Base-by-base conservation (phyloP, 306 rosid genomes). In the Lotus japonicus region DNA sequence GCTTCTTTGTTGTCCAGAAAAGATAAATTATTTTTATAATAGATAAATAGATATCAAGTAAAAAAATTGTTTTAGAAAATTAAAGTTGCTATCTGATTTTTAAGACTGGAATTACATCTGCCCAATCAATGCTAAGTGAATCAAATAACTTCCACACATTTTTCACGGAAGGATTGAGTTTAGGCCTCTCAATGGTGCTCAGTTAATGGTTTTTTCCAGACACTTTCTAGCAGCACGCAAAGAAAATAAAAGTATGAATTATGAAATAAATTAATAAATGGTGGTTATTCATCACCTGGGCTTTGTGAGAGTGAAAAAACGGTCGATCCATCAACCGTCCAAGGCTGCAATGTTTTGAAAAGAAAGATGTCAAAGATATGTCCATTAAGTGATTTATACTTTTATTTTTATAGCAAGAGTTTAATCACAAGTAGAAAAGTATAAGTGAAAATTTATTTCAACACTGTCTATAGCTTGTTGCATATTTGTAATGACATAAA, bases 281-380 rank as follows among this genome's bases (percentile, higher is more conserved):
- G 56, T 4, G 14, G 50, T 48, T 55, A 64, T 36, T 73, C 63
- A 45, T 81, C 51, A 94, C 99, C 99, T 88, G 96, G 39, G 80
- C 77, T 74, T 75, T 94, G 75, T 76, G 95, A 19, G 99, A 94
- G 78, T 94, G 99, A 79, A 82, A 86, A 76, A 88, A 94, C 49
- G 74, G 73, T 16, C 92, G 82, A 86, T 82, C 87, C 79, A 80
- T 64, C 82, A 84, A 63, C 73, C 67, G 77, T 68, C 79, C 78
- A 81, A 75, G 48, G 56, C 98, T 94, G 88, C 75, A 83, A 81
- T 71, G 73, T 58, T 53, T 72, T 26, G 5, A 50, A 71, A 72
- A 73, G 52, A 58, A 63, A 46, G 23, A 15, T 6, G 58, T 80
- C 45, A 80, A 73, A 58, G 42, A 11, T 26, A 26, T 68, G 62